phyloP scores from a whole-genome alignment of 2,329 filamentous ascomycete genomes.

The Colletotrichum cereale region DNA sequence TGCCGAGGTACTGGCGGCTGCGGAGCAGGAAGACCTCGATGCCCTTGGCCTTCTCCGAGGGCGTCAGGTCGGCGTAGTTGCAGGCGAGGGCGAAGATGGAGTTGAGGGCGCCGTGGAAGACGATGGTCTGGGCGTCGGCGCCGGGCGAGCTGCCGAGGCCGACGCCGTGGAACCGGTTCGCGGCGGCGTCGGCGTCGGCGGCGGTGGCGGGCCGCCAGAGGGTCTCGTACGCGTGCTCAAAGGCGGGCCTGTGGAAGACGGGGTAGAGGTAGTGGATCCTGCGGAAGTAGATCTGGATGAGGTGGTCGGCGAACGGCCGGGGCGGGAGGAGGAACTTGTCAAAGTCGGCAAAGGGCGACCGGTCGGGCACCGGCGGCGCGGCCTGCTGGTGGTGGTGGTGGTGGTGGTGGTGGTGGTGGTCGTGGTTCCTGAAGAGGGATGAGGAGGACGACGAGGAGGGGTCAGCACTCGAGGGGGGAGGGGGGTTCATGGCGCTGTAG shows the following conservation, averaged over 20 bases:
- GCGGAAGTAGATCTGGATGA: constrained; percentile 54
- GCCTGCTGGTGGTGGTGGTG: background rate
- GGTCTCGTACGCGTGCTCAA: constrained; percentile 54
- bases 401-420: background rate
- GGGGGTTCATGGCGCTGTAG: constrained; percentile 45
- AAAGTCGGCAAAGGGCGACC: constrained; percentile 36
- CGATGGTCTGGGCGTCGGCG: constrained; percentile 48
- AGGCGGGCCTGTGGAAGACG: constrained; percentile 56
- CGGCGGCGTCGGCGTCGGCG: constrained; percentile 7
- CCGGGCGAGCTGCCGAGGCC: constrained; percentile 49
- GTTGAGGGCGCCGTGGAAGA: constrained; percentile 58
- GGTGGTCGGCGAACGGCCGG: constrained; percentile 55
- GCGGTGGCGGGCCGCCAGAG: constrained; percentile 49
- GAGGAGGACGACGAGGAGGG: too few species aligned
- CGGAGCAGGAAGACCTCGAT: constrained; percentile 15
- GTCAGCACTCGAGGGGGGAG: constrained; percentile 14
- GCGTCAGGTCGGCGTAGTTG: constrained; percentile 44
- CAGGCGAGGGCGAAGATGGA: constrained; percentile 57
- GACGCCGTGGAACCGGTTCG: constrained; percentile 40
- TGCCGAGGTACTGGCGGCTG: constrained; percentile 42
- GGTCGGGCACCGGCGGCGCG: constrained; percentile 14
- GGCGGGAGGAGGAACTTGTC: constrained; percentile 54
- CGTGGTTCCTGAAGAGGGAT: background rate
- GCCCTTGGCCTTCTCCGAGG: constrained; percentile 2
- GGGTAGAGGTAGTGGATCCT: constrained; percentile 58